These are phyloP conservation scores for Arthrinium phaeospermum DNA, from an alignment of 2,329 filamentous ascomycete species.

Conservation along the genomic window DNA sequence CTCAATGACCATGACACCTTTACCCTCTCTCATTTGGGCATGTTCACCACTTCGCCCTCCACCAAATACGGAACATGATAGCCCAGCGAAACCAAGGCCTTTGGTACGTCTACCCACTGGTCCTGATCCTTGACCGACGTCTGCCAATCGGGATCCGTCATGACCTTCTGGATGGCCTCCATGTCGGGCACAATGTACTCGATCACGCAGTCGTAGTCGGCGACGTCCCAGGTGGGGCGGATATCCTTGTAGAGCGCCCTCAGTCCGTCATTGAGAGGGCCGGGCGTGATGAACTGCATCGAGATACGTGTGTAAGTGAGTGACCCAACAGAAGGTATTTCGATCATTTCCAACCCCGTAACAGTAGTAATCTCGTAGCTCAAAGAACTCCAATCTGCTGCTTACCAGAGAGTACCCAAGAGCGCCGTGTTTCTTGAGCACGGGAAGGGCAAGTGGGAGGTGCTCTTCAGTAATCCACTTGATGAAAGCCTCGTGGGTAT, in stretches of 20 bases:
- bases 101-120: slow-evolving; percentile 37
- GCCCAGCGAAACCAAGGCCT: slow-evolving; percentile 34
- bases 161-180: slow-evolving; percentile 30
- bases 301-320: slow-evolving; percentile 19
- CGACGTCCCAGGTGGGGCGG: slow-evolving; percentile 28
- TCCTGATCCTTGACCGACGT: slow-evolving; percentile 34
- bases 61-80: slow-evolving; percentile 34
- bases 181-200: slow-evolving; percentile 35
- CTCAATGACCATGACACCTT: not conserved
- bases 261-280: slow-evolving; percentile 29
- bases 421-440: slow-evolving; percentile 36
- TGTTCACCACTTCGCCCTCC: slow-evolving; percentile 35
- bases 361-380: not conserved
- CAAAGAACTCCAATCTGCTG: not conserved
- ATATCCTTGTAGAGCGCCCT: slow-evolving; percentile 27
- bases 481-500: slow-evolving; percentile 40
- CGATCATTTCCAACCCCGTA: not conserved
- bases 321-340: not conserved
- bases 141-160: slow-evolving; percentile 36
- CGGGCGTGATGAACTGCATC: slow-evolving; percentile 33
- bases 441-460: slow-evolving; percentile 34
- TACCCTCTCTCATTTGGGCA: slow-evolving; percentile 22
- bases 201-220: slow-evolving; percentile 38
- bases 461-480: slow-evolving; percentile 39
- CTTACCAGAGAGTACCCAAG: slow-evolving; percentile 35